phyloP scores from a whole-genome alignment of 495 filamentous ascomycete genomes.

The Talaromyces liani region DNA sequence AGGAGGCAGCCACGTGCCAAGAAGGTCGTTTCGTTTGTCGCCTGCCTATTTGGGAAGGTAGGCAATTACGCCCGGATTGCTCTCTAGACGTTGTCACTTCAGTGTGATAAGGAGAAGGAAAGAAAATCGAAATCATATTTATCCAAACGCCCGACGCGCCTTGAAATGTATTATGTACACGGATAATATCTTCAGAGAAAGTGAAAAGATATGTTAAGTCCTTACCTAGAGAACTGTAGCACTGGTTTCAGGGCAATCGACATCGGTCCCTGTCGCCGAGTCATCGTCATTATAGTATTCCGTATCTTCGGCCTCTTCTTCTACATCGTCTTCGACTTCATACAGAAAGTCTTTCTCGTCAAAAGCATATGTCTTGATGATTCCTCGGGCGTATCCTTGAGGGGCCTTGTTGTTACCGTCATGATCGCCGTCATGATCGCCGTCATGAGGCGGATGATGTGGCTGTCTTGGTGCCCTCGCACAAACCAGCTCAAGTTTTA shows the following conservation, averaged over 20 bases:
- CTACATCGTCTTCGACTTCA: neutral
- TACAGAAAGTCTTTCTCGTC: conserved; percentile 3
- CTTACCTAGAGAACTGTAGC: neutral
- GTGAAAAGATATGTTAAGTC: neutral
- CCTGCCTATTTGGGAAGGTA: neutral
- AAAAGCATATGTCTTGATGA: conserved; percentile 5
- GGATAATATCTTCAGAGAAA: neutral
- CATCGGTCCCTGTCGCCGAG: neutral
- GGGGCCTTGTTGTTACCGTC: neutral
- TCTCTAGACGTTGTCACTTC: neutral
- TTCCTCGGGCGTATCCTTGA: neutral
- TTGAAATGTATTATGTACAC: neutral
- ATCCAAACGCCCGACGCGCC: neutral
- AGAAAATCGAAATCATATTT: neutral
- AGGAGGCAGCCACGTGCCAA: neutral
- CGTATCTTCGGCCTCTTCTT: neutral
- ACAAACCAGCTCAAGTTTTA: conserved; percentile 34
- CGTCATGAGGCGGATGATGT: neutral
- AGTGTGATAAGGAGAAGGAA: neutral
- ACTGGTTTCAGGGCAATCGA: neutral
- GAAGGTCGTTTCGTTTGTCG: neutral
- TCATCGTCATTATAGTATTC: neutral
- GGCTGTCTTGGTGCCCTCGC: conserved; percentile 2
- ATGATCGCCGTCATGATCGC: neutral
- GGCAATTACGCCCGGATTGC: neutral